Evolutionary conservation across 129 eudicot species (phyloP).

Genomic region (Helichrysum umbraculigerum): DNA sequence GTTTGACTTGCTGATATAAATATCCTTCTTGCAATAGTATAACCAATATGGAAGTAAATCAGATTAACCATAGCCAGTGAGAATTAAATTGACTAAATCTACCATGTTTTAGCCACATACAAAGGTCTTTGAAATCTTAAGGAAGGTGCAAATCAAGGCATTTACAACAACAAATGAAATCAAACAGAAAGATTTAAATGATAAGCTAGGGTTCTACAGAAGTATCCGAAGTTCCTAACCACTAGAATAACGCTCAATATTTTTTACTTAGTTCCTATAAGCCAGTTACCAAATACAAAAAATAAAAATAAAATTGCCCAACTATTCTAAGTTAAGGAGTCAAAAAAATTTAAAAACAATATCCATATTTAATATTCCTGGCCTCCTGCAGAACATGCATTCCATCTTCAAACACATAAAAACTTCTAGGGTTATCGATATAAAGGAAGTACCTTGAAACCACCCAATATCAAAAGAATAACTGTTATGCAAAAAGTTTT

Average conservation of each 20-base stretch:
- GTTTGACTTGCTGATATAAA: background rate
- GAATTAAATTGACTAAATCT: background rate
- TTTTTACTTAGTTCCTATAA: too few relatives aligned
- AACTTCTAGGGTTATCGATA: slow-evolving; percentile 3
- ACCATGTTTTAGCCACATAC: background rate
- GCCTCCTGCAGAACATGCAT: too few relatives aligned
- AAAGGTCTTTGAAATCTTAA: background rate
- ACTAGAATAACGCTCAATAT: too few relatives aligned
- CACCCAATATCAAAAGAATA: slow-evolving; percentile 12
- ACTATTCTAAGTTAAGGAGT: background rate
- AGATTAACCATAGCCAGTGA: too few relatives aligned
- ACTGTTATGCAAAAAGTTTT: slow-evolving; percentile 17
- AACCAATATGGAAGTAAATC: too few relatives aligned
- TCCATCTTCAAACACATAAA: background rate
- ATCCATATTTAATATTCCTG: too few relatives aligned
- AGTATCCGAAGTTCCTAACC: too few relatives aligned
- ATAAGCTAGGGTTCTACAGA: too few relatives aligned
- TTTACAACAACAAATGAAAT: background rate
- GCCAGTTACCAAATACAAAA: background rate
- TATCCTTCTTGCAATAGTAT: too few relatives aligned
- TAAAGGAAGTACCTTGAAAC: background rate
- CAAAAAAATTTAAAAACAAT: too few relatives aligned
- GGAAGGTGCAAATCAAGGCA: background rate
- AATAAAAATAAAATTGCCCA: background rate
- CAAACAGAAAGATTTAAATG: background rate